Conservation (phyloP, 768 basidiomycete genomes). For the Leccinum boreale region DNA sequence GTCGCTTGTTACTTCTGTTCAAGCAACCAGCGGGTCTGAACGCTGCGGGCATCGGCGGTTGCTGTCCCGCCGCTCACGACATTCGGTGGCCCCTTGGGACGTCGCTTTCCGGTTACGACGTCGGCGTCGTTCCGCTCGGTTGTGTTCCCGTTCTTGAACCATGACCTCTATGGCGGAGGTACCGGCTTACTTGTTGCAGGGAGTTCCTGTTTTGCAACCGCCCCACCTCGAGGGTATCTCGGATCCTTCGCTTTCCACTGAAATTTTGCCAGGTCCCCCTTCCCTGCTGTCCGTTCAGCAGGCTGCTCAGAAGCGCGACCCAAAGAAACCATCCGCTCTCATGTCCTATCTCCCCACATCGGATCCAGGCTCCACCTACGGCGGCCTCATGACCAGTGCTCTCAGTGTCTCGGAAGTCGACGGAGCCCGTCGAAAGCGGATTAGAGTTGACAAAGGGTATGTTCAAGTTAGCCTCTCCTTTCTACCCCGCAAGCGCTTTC, state of each 20-base stretch:
- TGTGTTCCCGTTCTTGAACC: slow-evolving; percentile 28
- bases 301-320: slow-evolving; percentile 71
- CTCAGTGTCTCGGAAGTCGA: slow-evolving; percentile 56
- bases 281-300: slow-evolving; percentile 70
- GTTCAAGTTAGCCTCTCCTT: slow-evolving; percentile 31
- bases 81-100: slow-evolving; percentile 15
- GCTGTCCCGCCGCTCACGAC: slow-evolving; percentile 23
- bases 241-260: slow-evolving; percentile 79
- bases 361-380: slow-evolving; percentile 88
- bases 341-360: slow-evolving; percentile 80
- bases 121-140: slow-evolving; percentile 16
- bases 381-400: slow-evolving; percentile 67
- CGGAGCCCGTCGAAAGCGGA: slow-evolving; percentile 67
- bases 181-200: slow-evolving; percentile 70
- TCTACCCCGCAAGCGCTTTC: slow-evolving; percentile 20
- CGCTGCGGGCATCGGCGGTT: slow-evolving; percentile 14
- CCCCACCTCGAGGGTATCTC: slow-evolving; percentile 68
- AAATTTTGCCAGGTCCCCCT: slow-evolving; percentile 87
- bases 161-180: slow-evolving; percentile 73
- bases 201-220: slow-evolving; percentile 71
- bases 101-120: slow-evolving; percentile 17
- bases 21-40: slow-evolving; percentile 18
- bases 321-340: slow-evolving; percentile 65
- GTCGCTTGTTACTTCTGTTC: slow-evolving; percentile 18
- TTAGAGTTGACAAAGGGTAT: slow-evolving; percentile 71